Base-by-base conservation (phyloP, 1,284 basidiomycete genomes). In the Ganoderma lingzhi region DNA sequence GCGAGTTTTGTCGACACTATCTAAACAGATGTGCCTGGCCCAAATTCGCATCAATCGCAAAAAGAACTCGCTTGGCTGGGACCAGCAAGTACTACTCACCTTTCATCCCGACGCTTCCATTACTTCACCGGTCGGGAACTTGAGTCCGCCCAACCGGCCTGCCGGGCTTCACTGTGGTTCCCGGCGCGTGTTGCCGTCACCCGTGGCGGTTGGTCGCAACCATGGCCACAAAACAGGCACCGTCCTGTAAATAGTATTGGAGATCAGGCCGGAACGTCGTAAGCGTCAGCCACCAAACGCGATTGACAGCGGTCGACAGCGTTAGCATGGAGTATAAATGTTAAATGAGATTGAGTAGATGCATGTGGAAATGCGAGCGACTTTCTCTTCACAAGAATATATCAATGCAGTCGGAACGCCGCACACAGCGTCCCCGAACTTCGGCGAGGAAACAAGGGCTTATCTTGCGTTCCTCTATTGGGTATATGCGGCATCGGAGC, bases 221-320 rank as follows among this genome's bases (percentile, higher is more conserved):
- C 76, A 78, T 35, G 83, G 82, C 79, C 81, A 84, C 73, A 85
- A 83, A 37, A 83, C 77, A 48, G 84, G 82, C 1, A 79, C 78
- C 23, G 62, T 77, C 62, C 79, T 79, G 66, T 2, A n/a, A 30
- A 35, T 35, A 35, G 35, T 8, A 35, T n/a, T 48, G 6, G 53
- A 32, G 56, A 59, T 23, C 35, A 59, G 59, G 39, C 3, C n/a
- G 6, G 41, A 28, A 41, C 6, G 56, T 41, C 41, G 59, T 61
- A 23, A 60, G 58, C 37, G 48, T 53, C 48, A 53, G 48, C 48
- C 48, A 53, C 48, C 37, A 44, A 35, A 19, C 8, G 56, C 56
- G 56, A 59, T 68, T n/a, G 39, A 53, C 51, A 56, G 44, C 53
- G 37, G 45, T n/a, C 23, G 32, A 30, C 23, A 30, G 17, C 17